Conservation (phyloP, 768 basidiomycete genomes). For the Rhodotorula graminis region DNA sequence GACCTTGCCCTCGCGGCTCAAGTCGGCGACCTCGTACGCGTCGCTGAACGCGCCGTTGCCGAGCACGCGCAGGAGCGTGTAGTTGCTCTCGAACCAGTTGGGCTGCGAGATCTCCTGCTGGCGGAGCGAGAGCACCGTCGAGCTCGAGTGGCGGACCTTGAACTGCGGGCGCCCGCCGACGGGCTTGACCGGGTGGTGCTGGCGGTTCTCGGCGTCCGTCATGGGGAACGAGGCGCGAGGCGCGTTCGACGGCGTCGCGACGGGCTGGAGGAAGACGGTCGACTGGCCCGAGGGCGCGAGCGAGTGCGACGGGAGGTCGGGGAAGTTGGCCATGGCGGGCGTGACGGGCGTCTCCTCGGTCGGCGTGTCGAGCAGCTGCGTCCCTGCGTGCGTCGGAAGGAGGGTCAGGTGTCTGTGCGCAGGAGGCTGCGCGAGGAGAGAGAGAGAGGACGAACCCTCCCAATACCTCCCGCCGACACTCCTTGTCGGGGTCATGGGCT, state of each 20-base stretch:
- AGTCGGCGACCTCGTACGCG: constrained; percentile 64
- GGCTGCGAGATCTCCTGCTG: constrained; percentile 32
- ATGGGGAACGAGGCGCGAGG: constrained; percentile 34
- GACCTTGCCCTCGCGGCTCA: constrained; percentile 46
- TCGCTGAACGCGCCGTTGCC: constrained; percentile 92
- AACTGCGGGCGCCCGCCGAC: constrained; percentile 23
- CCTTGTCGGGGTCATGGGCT: constrained; percentile 45
- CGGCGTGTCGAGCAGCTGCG: constrained; percentile 35
- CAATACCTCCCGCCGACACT: constrained; percentile 13
- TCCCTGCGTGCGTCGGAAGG: background rate
- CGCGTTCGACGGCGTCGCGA: constrained; percentile 24
- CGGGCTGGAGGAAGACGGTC: constrained; percentile 11
- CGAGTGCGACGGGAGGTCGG: constrained; percentile 1
- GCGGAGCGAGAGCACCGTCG: constrained; percentile 25
- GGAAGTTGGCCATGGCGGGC: constrained; percentile 27
- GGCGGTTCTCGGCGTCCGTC: constrained; percentile 17
- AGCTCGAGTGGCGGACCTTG: constrained; percentile 36
- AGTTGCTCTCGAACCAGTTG: constrained; percentile 67
- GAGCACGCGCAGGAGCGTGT: constrained; percentile 70
- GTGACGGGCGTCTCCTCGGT: constrained; percentile 27
- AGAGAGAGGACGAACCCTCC: constrained; percentile 15
- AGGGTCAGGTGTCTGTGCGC: background rate
- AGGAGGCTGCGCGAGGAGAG: background rate
- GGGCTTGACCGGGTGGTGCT: background rate
- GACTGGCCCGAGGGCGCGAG: constrained; percentile 11